These are phyloP conservation scores for Leptographium wingfieldii DNA, from an alignment of 2,329 filamentous ascomycete genomes.

Conservation along the genomic window DNA sequence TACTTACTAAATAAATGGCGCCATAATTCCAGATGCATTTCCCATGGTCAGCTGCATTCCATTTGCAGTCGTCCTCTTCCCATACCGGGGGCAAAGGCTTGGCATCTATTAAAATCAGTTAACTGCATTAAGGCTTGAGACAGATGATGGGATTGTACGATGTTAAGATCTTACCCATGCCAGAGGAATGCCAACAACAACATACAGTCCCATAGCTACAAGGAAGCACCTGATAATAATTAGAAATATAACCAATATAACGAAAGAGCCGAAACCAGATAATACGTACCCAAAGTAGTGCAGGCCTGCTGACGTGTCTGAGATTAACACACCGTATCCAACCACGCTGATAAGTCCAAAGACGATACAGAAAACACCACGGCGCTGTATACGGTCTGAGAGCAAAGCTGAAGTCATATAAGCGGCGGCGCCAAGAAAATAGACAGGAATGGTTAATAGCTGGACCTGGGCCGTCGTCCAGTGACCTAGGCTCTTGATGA, in stretches of 20 bases:
- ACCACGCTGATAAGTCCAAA: slow-evolving; percentile 52
- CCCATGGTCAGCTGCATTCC: slow-evolving; percentile 11
- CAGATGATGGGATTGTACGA: too few relatives aligned
- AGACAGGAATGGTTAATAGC: slow-evolving; percentile 67
- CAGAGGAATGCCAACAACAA: slow-evolving; percentile 41
- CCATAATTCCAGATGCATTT: slow-evolving; percentile 31
- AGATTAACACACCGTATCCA: slow-evolving; percentile 57
- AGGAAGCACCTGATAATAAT: slow-evolving; percentile 44
- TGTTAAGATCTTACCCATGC: slow-evolving; percentile 24
- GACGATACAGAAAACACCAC: slow-evolving; percentile 50
- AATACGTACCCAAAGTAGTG: slow-evolving; percentile 49
- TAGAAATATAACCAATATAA: too few relatives aligned
- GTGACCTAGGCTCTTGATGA: slow-evolving; percentile 54
- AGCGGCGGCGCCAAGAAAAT: slow-evolving; percentile 55
- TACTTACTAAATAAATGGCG: slow-evolving; percentile 48
- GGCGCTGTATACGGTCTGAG: slow-evolving; percentile 53
- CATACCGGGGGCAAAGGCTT: slow-evolving; percentile 60
- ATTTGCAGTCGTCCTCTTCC: slow-evolving; percentile 42
- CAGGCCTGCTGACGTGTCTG: slow-evolving; percentile 44
- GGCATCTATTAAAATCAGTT: slow-evolving; percentile 33
- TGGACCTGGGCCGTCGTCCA: slow-evolving; percentile 57
- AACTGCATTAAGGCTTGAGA: too few relatives aligned
- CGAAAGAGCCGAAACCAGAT: too few relatives aligned
- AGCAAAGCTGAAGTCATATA: slow-evolving; percentile 55
- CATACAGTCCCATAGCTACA: slow-evolving; percentile 61